phyloP scores from a whole-genome alignment of 2,329 filamentous ascomycete species.

The Fusarium chlamydosporum region DNA sequence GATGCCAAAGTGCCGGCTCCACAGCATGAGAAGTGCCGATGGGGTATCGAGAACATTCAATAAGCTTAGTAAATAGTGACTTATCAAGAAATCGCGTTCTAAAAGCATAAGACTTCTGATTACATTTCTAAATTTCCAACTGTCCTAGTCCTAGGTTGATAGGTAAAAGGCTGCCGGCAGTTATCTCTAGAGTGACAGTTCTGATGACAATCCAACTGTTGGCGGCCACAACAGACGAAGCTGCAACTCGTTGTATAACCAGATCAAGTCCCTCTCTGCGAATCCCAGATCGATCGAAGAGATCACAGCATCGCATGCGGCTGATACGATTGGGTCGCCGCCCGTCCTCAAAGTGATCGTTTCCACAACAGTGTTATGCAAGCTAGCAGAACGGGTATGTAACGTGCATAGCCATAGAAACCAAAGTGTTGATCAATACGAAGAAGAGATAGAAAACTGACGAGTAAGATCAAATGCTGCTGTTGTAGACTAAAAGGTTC shows the following conservation, averaged over 20 bases:
- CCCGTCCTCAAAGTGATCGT: constrained; percentile 16
- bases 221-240: constrained; percentile 4
- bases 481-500: constrained; percentile 9
- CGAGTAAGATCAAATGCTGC: constrained; percentile 17
- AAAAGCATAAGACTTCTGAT: neutral
- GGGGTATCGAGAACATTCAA: constrained; percentile 26
- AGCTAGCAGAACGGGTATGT: constrained; percentile 21
- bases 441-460: constrained; percentile 16
- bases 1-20: constrained; percentile 13
- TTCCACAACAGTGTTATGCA: constrained; percentile 23
- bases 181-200: constrained; percentile 3
- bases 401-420: constrained; percentile 19
- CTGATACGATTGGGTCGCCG: constrained; percentile 25
- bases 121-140: constrained; percentile 8
- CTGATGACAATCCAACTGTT: neutral
- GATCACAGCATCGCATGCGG: constrained; percentile 6
- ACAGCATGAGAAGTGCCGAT: constrained; percentile 25
- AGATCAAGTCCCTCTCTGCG: constrained; percentile 9
- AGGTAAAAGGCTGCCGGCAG: neutral
- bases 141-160: constrained; percentile 1
- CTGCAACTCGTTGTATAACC: constrained; percentile 14
- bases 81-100: neutral
- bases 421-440: constrained; percentile 6
- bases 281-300: constrained; percentile 25
- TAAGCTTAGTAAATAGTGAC: constrained; percentile 23